A percentile compares a stretch with the other conserved stretches of the same genome.
Conservation (phyloP, 2,329 filamentous ascomycete species). For the Parafenestella ontariensis region DNA sequence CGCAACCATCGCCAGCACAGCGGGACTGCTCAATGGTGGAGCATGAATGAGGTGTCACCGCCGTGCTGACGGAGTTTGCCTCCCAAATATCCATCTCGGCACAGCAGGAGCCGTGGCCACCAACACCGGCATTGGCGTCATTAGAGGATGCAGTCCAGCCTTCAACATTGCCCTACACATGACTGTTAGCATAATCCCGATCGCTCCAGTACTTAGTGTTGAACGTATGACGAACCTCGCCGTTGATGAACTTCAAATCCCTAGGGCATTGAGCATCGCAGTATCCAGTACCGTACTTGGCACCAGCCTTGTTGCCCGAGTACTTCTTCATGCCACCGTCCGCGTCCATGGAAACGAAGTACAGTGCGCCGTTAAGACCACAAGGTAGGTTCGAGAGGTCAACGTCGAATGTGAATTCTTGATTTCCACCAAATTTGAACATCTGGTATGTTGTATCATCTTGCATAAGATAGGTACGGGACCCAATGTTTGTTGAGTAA, state of each 20-base stretch:
- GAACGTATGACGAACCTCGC: constrained; percentile 36
- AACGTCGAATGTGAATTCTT: constrained; percentile 56
- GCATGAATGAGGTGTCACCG: constrained; percentile 71
- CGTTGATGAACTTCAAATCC: constrained; percentile 60
- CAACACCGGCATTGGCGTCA: constrained; percentile 62
- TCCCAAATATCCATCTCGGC: constrained; percentile 71
- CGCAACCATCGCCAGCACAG: constrained; percentile 58
- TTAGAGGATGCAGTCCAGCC: constrained; percentile 60
- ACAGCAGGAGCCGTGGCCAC: constrained; percentile 65
- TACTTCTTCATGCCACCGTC: constrained; percentile 63
- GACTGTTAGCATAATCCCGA: background rate
- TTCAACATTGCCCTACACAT: constrained; percentile 58
- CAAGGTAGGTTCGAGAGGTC: constrained; percentile 68
- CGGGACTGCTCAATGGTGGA: constrained; percentile 57
- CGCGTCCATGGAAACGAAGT: constrained; percentile 64
- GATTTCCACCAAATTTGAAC: constrained; percentile 47
- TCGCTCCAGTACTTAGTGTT: background rate
- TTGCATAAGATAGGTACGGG: constrained; percentile 48
- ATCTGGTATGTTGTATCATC: constrained; percentile 43
- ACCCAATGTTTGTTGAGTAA: constrained; percentile 50
- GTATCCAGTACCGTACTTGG: constrained; percentile 59
- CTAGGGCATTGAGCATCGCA: constrained; percentile 47
- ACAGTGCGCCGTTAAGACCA: constrained; percentile 67
- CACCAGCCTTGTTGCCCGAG: constrained; percentile 57
- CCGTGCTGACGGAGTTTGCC: constrained; percentile 69